Evolutionary conservation across 164 flowering plant species (phyloP), one percentile per base, ranked within the genome.

Genomic region (Kalanchoe fedtschenkoi): DNA sequence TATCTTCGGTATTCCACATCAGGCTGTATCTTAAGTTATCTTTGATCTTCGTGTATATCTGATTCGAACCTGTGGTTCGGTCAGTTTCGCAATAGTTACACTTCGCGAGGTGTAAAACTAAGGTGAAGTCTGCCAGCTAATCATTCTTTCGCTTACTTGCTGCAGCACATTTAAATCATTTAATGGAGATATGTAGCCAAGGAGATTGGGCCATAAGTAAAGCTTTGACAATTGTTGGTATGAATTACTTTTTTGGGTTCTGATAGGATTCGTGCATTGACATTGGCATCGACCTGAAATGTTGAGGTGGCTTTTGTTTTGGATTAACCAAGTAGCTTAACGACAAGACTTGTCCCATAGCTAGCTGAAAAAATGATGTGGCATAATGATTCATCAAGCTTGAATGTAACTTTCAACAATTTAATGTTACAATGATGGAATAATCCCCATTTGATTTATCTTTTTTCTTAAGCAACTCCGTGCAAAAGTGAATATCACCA

Each of bases 131-230:
- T 33, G 10, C 41, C 28, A 14, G 29, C 37, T 64, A 14, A 54
- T 28, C 26, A 11, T 53, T 8, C 7, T 35, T 64, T 24, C 3
- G 44, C 32, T 11, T 68, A 21, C 46, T 26, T 63, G 51, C 67
- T 77, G 76, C 84, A 89, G 98, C 98, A 37, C 98, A 92, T 76
- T 69, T 92, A 69, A 87, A 87, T 69, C 96, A 89, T 74, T 72
- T 86, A 26, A 70, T 78, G 78, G 97, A 89, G 72, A 60, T 78
- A 26, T 87, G 78, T 70, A 62, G 28, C 68, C 80, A 64, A 69
- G 73, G 83, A 62, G 81, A 76, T 68, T 66, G 57, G 66, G 81
- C 75, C 75, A 70, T 83, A 61, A 54, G 62, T 33, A 85, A 74
- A 68, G 89, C 96, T 62, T 73, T 70, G 37, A n/a, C 75, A 71